Evolutionary conservation across 2,329 filamentous ascomycete genomes (phyloP).

Genomic region (Colletotrichum sp.): DNA sequence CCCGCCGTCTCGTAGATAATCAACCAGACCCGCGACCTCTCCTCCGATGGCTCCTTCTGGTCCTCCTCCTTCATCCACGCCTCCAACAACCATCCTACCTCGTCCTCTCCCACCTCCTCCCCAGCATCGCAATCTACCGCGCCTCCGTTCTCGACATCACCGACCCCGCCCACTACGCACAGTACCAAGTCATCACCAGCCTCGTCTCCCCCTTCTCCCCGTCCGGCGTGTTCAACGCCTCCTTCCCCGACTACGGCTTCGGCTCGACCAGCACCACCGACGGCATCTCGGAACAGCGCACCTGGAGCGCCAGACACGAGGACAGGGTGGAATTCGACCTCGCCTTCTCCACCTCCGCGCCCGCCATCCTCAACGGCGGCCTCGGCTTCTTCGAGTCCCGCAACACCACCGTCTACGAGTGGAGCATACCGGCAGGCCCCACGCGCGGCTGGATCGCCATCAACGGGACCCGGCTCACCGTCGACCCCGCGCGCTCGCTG

Average conservation of each 20-base stretch:
- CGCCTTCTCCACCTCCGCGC: neutral
- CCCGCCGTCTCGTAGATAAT: neutral
- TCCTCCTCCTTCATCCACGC: neutral
- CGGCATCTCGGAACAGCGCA: neutral
- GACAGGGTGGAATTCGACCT: neutral
- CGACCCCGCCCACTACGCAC: neutral
- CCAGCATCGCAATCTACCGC: neutral
- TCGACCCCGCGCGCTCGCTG: neutral
- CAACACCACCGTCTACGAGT: neutral
- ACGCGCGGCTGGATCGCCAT: neutral
- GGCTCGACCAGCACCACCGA: neutral
- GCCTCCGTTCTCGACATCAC: neutral
- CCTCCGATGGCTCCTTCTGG: neutral
- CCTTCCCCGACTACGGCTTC: neutral
- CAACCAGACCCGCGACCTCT: neutral
- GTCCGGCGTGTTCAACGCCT: neutral
- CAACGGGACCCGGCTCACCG: neutral
- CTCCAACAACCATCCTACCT: neutral
- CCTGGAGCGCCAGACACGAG: neutral
- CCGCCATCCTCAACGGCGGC: neutral
- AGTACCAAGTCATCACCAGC: neutral
- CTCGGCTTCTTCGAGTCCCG: neutral
- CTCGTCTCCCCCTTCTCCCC: neutral
- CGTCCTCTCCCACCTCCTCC: neutral
- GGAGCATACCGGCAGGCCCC: neutral